Percentiles rank a stretch among this genome's conserved stretches.
phyloP scores from a whole-genome alignment of 805 yeast genomes.

The Metschnikowia borealis region DNA sequence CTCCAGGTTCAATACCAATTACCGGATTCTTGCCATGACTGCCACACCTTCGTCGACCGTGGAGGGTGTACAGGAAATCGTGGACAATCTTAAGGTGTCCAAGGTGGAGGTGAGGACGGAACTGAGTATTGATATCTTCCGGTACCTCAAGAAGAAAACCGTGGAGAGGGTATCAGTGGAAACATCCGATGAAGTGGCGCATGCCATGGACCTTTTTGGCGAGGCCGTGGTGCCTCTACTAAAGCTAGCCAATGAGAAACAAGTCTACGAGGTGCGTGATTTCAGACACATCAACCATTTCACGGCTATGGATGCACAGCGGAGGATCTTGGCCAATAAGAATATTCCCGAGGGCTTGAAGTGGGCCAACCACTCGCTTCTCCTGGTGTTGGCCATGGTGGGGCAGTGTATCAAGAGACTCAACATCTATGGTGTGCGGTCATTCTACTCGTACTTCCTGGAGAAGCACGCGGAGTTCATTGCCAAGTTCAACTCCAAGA shows the following conservation, averaged over 20 bases:
- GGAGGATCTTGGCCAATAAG: constrained; percentile 50
- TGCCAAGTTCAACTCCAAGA: constrained; percentile 51
- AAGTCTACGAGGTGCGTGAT: constrained; percentile 60
- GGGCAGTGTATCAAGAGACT: constrained; percentile 70
- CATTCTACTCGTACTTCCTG: constrained; percentile 65
- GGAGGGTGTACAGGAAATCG: constrained; percentile 83
- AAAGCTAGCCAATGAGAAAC: constrained; percentile 57
- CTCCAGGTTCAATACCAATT: constrained; percentile 58
- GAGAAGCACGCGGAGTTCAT: constrained; percentile 57
- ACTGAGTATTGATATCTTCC: constrained; percentile 70
- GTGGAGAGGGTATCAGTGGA: constrained; percentile 58
- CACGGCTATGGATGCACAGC: constrained; percentile 64
- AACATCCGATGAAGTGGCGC: constrained; percentile 50
- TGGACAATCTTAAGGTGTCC: constrained; percentile 69
- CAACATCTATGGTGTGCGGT: constrained; percentile 75
- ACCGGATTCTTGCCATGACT: constrained; percentile 78
- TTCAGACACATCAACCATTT: constrained; percentile 69
- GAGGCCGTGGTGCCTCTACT: constrained; percentile 66
- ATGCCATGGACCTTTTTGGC: constrained; percentile 52
- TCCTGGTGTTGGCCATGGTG: constrained; percentile 61
- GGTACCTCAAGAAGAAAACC: constrained; percentile 67
- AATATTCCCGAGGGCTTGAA: constrained; percentile 62
- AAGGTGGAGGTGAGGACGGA: constrained; percentile 84
- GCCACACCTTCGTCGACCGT: constrained; percentile 94
- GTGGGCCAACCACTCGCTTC: constrained; percentile 63